These are phyloP conservation scores for Verticillium alfalfae DNA, from an alignment of 2,329 filamentous ascomycete species.

Conservation along the genomic window DNA sequence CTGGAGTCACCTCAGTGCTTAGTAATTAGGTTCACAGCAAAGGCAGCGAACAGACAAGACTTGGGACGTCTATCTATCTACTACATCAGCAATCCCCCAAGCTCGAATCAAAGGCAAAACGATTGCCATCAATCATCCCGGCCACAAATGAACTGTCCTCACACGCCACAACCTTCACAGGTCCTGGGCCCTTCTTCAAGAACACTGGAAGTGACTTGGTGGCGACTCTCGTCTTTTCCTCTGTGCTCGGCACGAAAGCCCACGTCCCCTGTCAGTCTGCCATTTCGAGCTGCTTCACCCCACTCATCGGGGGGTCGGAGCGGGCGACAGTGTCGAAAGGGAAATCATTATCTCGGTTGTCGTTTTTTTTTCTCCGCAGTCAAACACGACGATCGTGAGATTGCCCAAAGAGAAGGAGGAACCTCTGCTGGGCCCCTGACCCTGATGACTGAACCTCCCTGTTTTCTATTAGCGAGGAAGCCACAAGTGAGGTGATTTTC, in stretches of 20 bases:
- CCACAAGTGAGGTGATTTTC: neutral
- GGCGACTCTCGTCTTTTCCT: neutral
- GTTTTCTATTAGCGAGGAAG: neutral
- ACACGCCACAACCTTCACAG: neutral
- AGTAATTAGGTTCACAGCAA: neutral
- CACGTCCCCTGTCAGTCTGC: neutral
- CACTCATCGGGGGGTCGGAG: neutral
- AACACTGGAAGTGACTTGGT: neutral
- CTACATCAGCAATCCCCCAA: no score
- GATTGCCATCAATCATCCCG: no score
- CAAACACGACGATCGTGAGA: neutral
- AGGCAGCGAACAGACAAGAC: no score
- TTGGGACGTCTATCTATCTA: no score
- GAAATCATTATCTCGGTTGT: neutral
- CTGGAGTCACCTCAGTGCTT: neutral
- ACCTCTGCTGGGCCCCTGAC: neutral
- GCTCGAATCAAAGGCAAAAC: no score
- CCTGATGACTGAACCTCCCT: neutral
- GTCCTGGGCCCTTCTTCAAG: neutral
- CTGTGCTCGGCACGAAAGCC: neutral
- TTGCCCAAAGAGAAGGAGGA: neutral
- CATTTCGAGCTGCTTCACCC: neutral
- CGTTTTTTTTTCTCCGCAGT: neutral
- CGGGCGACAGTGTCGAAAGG: neutral
- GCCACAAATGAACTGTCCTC: neutral